Evolutionary conservation across 2,329 filamentous ascomycete species (phyloP), one percentile per base, ranked within the genome.

Genomic region (Talaromyces rugulosus): DNA sequence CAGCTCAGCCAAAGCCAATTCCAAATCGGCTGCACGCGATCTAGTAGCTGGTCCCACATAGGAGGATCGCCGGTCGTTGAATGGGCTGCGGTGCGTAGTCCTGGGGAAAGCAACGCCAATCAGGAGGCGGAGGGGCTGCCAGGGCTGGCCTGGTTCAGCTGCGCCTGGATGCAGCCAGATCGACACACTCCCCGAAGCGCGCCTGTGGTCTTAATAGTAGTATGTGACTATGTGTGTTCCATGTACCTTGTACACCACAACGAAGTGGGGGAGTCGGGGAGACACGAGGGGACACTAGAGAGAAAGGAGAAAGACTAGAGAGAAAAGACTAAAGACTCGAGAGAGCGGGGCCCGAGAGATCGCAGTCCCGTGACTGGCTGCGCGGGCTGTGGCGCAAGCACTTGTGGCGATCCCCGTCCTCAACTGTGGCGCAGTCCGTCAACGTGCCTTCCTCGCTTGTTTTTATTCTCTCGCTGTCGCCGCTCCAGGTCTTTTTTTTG

Each of bases 21-120:
- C 50, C 50, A 33, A 53, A 53, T 53, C 18, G n/a, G 44, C 50
- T 53, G 50, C 50, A 53, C 50, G 30, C 50, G 50, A 53, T 53
- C 50, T 53, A 23, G 44, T 9, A 47, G n/a, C 6, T 18, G 7
- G 44, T n/a, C 30, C 50, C 50, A 53, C 50, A 12, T 5, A 30
- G 16, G 50, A 31, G 50, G 50, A 53, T 53, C 50, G 50, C 50
- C 28, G 27, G 7, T 7, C 31, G 50, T 27, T 53, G 50, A 31
- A 53, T 53, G 50, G 50, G 27, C 27, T 30, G 50, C 27, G 6
- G 18, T 4, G 27, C 27, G 8, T n/a, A 30, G 30, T 9, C 50
- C 50, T n/a, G 50, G 50, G 50, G 30, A 53, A 53, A 53, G 16
- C 28, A 5, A 53, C 50, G 50, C 50, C 50, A 53, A 53, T 53